These are phyloP conservation scores for Dictyostelium citrinum DNA, from an alignment of 78 protist species.

Conservation along the genomic window DNA sequence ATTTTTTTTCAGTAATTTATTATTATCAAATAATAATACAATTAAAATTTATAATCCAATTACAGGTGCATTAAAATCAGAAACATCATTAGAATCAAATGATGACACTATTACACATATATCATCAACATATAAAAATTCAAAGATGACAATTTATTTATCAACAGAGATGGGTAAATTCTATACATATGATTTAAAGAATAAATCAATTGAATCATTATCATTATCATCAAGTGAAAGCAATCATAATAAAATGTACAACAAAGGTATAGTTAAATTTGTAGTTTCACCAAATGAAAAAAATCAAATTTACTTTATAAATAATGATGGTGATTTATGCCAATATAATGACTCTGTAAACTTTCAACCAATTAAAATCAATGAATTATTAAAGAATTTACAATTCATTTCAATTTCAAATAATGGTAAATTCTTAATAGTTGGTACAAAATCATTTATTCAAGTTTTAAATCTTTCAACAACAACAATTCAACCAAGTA, in stretches of 20 bases:
- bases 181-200: not conserved
- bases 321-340: not conserved
- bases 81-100: not conserved
- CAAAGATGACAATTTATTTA: not conserved
- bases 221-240: no score
- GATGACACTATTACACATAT: not conserved
- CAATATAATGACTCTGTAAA: not conserved
- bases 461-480: not conserved
- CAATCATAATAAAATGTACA: not conserved
- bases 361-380: not conserved
- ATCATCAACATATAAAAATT: not conserved
- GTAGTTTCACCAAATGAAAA: not conserved
- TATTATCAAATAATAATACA: not conserved
- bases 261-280: not conserved
- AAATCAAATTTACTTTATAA: not conserved
- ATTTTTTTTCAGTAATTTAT: not conserved
- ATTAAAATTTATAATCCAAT: constrained; percentile 23
- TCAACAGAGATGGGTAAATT: not conserved
- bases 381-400: not conserved
- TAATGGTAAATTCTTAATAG: not conserved
- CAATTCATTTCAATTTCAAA: not conserved
- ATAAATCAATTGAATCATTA: not conserved
- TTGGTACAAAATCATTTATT: not conserved
- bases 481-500: not conserved
- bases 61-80: not conserved